phyloP scores from a whole-genome alignment of 192 early-diverging fungal genomes.

The Gonapodya prolifera region DNA sequence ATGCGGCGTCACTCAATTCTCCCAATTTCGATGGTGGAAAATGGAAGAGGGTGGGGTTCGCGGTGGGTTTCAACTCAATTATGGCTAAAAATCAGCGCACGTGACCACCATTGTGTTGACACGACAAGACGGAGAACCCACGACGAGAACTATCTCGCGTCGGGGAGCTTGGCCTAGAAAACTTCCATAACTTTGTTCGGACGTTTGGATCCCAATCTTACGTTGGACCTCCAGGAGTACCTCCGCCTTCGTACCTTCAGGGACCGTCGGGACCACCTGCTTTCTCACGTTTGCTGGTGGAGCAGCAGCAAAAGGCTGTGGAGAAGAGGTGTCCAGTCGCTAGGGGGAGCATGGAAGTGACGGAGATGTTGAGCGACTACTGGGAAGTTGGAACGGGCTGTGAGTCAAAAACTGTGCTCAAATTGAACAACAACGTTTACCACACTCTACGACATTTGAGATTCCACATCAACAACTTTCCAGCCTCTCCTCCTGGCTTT shows the following conservation, averaged over 20 bases:
- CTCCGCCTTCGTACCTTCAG: not conserved
- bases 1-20: constrained; percentile 23
- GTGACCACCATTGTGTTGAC: not conserved
- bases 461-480: constrained; percentile 38
- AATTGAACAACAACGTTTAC: constrained; percentile 8
- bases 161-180: constrained; percentile 50
- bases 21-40: constrained; percentile 21
- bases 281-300: constrained; percentile 8
- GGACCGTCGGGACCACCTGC: not conserved
- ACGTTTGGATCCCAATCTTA: not conserved
- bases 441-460: constrained; percentile 2
- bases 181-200: constrained; percentile 40
- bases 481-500: constrained; percentile 52
- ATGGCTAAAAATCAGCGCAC: not conserved
- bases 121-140: constrained; percentile 38
- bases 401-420: constrained; percentile 17
- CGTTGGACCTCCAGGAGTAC: not conserved
- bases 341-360: constrained; percentile 44
- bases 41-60: constrained; percentile 56
- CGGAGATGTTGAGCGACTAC: constrained; percentile 50
- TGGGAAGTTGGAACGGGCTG: constrained; percentile 59
- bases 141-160: constrained; percentile 44
- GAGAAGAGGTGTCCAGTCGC: constrained; percentile 45
- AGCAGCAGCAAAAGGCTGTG: constrained; percentile 18
- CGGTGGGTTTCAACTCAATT: constrained; percentile 22